Percentiles rank a stretch among this genome's conserved stretches.
Evolutionary conservation across 169 alveolate species (phyloP).

Genomic region (Cryptosporidium sp.): DNA sequence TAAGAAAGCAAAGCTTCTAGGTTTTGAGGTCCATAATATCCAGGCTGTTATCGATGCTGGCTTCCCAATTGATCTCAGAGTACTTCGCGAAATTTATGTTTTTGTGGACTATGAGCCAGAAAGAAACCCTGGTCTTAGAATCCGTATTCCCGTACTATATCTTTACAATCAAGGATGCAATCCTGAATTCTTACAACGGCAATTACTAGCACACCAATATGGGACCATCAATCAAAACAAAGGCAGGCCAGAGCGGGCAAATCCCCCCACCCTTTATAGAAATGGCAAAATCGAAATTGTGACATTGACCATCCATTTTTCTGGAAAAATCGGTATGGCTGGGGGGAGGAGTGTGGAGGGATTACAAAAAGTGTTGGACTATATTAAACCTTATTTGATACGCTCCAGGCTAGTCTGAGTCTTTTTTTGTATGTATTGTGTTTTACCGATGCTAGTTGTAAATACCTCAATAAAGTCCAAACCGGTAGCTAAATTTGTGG

Average conservation of each 20-base stretch:
- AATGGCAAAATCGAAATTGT: conserved; percentile 49
- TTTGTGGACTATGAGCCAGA: conserved; percentile 72
- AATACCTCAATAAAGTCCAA: background rate
- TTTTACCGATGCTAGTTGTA: background rate
- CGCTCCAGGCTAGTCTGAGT: conserved; percentile 45
- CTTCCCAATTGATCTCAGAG: conserved; percentile 65
- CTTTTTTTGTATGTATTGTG: background rate
- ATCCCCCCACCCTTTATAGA: background rate
- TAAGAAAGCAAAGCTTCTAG: conserved; percentile 41
- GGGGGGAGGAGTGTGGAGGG: conserved; percentile 59
- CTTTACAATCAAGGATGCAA: conserved; percentile 22
- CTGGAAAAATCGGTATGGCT: conserved; percentile 74
- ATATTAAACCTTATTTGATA: conserved; percentile 55
- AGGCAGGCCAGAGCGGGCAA: background rate
- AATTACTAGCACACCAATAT: conserved; percentile 35
- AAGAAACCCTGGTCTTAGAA: conserved; percentile 70
- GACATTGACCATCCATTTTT: conserved; percentile 65
- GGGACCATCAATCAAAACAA: conserved; percentile 1
- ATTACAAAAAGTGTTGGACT: conserved; percentile 22
- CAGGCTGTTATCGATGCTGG: conserved; percentile 73
- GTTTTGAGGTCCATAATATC: conserved; percentile 62
- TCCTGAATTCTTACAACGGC: conserved; percentile 58
- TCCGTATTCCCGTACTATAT: conserved; percentile 56
- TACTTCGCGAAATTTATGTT: conserved; percentile 29
- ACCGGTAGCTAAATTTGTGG: background rate